These are phyloP conservation scores for Solanum dulcamara DNA, from an alignment of 257 asterid species.

Conservation along the genomic window DNA sequence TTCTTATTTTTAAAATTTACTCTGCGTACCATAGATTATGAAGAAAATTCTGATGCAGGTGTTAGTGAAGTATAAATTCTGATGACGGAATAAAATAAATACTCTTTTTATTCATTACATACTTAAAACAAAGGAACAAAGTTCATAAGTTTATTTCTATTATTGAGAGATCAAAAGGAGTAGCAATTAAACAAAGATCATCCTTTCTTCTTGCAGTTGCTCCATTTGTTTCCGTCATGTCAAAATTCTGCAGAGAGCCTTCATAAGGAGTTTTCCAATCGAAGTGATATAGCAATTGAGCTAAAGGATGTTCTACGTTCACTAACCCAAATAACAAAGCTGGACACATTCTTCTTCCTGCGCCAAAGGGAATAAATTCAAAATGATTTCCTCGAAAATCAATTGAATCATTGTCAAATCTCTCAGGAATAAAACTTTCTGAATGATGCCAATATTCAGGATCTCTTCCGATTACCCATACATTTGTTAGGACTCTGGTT, in stretches of 20 bases:
- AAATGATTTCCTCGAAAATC: slow-evolving; percentile 18
- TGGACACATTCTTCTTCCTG: slow-evolving; percentile 5
- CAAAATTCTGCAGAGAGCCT: neutral
- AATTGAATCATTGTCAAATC: neutral
- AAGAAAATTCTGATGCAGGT: no score
- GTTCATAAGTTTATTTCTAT: neutral
- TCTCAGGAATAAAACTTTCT: slow-evolving; percentile 6
- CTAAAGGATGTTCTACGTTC: slow-evolving; percentile 3
- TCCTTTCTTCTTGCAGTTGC: neutral
- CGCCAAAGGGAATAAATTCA: slow-evolving; percentile 22
- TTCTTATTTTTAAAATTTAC: neutral
- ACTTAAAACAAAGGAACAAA: neutral
- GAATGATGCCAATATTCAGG: slow-evolving; percentile 7
- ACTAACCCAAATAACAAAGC: slow-evolving; percentile 9
- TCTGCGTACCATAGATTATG: neutral
- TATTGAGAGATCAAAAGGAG: neutral
- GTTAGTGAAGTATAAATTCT: no score
- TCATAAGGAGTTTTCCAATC: neutral
- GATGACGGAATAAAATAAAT: no score
- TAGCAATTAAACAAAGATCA: neutral
- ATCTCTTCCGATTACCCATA: slow-evolving; percentile 1
- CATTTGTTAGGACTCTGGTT: neutral
- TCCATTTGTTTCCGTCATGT: neutral
- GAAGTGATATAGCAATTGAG: neutral
- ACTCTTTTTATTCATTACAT: neutral